phyloP scores from a whole-genome alignment of 345 rosid species.

The Eucalyptus curtisii region DNA sequence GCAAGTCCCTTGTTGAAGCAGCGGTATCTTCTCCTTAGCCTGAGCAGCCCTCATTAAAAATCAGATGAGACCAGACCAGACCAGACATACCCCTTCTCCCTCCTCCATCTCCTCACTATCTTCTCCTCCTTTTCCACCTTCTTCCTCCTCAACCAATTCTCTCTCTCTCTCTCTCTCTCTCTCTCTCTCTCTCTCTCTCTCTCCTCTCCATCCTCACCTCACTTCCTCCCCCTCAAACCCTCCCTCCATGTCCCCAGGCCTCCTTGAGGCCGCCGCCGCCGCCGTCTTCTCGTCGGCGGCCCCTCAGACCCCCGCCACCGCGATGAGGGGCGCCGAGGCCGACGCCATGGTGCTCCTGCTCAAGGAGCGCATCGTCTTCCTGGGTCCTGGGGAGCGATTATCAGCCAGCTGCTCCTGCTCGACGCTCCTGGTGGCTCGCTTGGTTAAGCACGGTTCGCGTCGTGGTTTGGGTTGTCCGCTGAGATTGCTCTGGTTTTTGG shows the following conservation, averaged over 20 bases:
- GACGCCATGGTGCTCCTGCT: constrained; percentile 88
- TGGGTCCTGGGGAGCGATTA: constrained; percentile 79
- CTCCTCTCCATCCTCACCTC: constrained; percentile 11
- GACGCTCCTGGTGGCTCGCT: constrained; percentile 45
- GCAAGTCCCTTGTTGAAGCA: neutral
- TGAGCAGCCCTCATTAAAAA: no score
- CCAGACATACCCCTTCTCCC: neutral
- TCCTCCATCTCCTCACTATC: constrained; percentile 1
- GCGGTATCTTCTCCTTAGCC: no score
- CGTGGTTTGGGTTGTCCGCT: neutral
- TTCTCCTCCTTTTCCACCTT: neutral
- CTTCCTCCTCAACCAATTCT: neutral
- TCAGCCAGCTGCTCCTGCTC: constrained; percentile 71
- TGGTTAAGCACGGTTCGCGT: constrained; percentile 18
- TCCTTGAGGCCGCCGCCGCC: neutral
- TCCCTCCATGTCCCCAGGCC: neutral
- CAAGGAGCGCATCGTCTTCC: constrained; percentile 70
- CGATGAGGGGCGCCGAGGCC: constrained; percentile 59
- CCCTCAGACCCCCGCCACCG: constrained; percentile 50
- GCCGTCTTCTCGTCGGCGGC: neutral
- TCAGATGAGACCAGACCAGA: no score
- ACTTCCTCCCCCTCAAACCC: constrained; percentile 1
- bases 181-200: neutral
- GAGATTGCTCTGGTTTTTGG: neutral
- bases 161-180: neutral